Base-by-base conservation (phyloP, 495 filamentous ascomycete genomes). In the Penicillium pancosmium region DNA sequence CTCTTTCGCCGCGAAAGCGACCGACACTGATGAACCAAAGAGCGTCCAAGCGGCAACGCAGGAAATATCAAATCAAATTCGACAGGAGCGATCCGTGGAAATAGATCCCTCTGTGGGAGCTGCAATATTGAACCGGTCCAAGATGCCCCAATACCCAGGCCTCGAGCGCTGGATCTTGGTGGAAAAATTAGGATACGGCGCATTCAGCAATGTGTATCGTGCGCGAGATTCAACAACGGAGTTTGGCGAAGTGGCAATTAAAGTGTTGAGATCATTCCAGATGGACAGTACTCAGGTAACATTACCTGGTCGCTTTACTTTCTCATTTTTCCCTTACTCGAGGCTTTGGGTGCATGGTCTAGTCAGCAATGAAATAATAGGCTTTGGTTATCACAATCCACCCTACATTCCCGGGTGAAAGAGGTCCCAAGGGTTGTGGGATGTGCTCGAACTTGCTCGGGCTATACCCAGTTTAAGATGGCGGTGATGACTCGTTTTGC, bases 101-200 rank as follows among this genome's bases (percentile, higher is more conserved):
- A 79, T 95, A 35, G 88, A 89, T 59, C 83, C 85, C 56, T 88
- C 96, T 19, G 84, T 96, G 11, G 90, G 91, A 34, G 93, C 96
- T 72, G 93, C 97, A 78, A 88, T 88, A 55, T 90, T 86, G 65
- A 88, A 76, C 72, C 86, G 86, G 71, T 86, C 85, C 60, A 93
- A 91, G 68, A 83, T 97, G 67, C 93, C 93, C 33, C 85, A 78
- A 61, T 98, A 98, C 67, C 93, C 94, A 5, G 93, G 93, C 36
- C 76, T 98, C 25, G 95, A 98, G 56, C 81, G 94, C 63, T 98
- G 89, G 88, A 85, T 88, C 54, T 72, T 98, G 44, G 8, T 96
- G 41, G 93, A 98, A 73, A 98, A 98, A 81, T 98, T 98, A 93
- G 94, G 94, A 52, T 95, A 98, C 64, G 94, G 94, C 51, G 94